phyloP scores from a whole-genome alignment of 2,329 filamentous ascomycete genomes.

The Elsinoe perseae region DNA sequence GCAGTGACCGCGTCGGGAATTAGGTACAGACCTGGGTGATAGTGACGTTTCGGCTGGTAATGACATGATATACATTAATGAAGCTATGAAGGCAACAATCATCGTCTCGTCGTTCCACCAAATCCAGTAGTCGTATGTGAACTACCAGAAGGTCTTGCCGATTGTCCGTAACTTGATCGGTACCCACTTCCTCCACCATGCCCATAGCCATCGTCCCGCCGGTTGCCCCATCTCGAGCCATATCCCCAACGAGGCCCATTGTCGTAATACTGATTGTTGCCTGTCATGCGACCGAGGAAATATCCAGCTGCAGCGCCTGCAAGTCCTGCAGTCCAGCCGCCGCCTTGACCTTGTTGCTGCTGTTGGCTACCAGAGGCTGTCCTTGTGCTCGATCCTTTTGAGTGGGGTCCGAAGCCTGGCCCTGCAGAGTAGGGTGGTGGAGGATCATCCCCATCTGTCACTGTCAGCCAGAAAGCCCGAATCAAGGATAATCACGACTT shows the following conservation, averaged over 20 bases:
- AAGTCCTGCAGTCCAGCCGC: conserved; percentile 65
- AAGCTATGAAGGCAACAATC: background rate
- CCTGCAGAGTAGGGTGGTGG: conserved; percentile 42
- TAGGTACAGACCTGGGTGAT: too few species aligned
- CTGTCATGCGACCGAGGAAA: conserved; percentile 43
- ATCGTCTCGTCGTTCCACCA: conserved; percentile 29
- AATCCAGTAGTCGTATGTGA: conserved; percentile 27
- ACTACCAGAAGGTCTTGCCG: background rate
- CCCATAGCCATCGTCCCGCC: conserved; percentile 22
- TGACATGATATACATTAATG: background rate
- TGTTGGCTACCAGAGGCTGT: conserved; percentile 20
- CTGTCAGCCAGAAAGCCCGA: background rate
- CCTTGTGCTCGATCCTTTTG: conserved; percentile 5
- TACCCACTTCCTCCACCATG: conserved; percentile 9
- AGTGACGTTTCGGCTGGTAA: too few species aligned
- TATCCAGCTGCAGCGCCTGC: conserved; percentile 64
- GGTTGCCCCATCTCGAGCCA: conserved; percentile 7
- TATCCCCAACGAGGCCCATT: conserved; percentile 17
- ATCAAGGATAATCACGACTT: background rate
- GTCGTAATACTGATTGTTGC: conserved; percentile 15
- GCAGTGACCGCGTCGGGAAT: too few species aligned
- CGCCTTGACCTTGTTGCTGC: conserved; percentile 48
- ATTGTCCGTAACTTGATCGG: background rate
- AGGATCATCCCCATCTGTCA: conserved; percentile 38
- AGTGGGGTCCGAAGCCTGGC: conserved; percentile 11